These are phyloP conservation scores for Aspergillus ostianus DNA, from an alignment of 495 filamentous ascomycete species.

Conservation along the genomic window DNA sequence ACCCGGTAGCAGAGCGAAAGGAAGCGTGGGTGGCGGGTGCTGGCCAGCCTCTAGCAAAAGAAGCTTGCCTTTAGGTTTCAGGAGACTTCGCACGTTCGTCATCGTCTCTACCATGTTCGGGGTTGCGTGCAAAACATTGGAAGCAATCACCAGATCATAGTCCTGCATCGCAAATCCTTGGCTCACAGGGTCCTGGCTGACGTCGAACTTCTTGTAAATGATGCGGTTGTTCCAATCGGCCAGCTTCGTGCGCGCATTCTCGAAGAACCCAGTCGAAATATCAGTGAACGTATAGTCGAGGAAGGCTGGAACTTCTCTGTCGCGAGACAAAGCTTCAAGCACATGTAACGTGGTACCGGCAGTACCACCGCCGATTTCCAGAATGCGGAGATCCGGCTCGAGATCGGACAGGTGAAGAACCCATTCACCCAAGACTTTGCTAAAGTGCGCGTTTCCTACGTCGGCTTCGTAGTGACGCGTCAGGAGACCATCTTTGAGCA, in stretches of 20 bases:
- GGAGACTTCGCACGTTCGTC: conserved; percentile 1
- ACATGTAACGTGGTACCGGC: background rate
- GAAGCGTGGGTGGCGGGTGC: background rate
- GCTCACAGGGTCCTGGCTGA: conserved; percentile 15
- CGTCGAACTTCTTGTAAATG: conserved; percentile 19
- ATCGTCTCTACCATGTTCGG: conserved; percentile 2
- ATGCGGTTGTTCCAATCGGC: background rate
- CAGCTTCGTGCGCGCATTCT: conserved; percentile 1
- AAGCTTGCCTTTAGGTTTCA: conserved; percentile 23
- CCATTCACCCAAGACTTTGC: background rate
- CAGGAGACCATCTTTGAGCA: conserved; percentile 25
- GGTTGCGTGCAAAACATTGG: conserved; percentile 17
- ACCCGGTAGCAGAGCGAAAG: conserved; percentile 2
- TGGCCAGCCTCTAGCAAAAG: conserved; percentile 25
- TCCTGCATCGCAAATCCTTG: conserved; percentile 16
- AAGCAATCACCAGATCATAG: conserved; percentile 27
- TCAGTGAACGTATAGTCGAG: conserved; percentile 9
- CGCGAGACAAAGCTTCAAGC: background rate
- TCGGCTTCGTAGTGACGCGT: conserved; percentile 14
- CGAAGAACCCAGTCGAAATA: conserved; percentile 12
- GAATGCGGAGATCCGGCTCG: conserved; percentile 3
- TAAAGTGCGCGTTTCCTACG: background rate
- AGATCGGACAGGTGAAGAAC: conserved; percentile 1
- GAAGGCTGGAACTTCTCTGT: background rate
- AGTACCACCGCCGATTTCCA: conserved; percentile 12